Evolutionary conservation across 176 grass and related monocot genomes (phyloP), one percentile per base, ranked within the genome.

Genomic region (Triticum dicoccoides): DNA sequence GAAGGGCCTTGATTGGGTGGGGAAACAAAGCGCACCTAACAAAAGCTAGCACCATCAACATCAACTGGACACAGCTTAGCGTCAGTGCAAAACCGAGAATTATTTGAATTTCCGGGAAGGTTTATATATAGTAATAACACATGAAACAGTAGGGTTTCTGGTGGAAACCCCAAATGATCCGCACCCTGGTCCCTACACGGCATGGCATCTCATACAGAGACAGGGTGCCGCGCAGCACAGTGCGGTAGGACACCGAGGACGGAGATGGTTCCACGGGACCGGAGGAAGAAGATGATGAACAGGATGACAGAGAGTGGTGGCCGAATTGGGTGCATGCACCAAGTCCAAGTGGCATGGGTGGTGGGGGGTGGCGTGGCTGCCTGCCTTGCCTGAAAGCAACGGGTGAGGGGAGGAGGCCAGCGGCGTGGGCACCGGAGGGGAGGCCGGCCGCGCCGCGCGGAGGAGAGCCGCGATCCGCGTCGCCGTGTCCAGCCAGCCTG

Each of bases 381-480:
- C 42, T 65, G 76, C 12, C 35, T 73, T 49, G 83, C 47, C 27
- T 29, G 83, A 82, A 77, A 86, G 88, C 78, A 77, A 77, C 63
- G 13, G 20, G 73, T 6, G 51, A 54, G 51, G 49, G 6, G 13
- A 29, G 32, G 34, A 15, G 15, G 44, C 44, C 49, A 70, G 76
- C 38, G 70, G 71, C 71, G 41, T 33, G 67, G 81, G 80, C 72
- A 75, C 72, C 71, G 75, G 27, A 33, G 35, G 35, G 35, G 35
- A 38, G 52, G 52, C 52, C 68, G 13, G 61, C 39, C 32, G 34
- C 45, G 49, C 49, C 49, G 45, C 52, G 64, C 30, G 20, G 72
- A 75, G 44, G 73, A 32, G 61, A 47, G 71, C 71, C 71, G 15
- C 15, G 51, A 67, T 67, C 62, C 79, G 29, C 12, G 0, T 8